Evolutionary conservation across 805 yeast genomes (phyloP), one percentile per base, ranked within the genome.

Genomic region (Sugiyamaella lignohabitans): DNA sequence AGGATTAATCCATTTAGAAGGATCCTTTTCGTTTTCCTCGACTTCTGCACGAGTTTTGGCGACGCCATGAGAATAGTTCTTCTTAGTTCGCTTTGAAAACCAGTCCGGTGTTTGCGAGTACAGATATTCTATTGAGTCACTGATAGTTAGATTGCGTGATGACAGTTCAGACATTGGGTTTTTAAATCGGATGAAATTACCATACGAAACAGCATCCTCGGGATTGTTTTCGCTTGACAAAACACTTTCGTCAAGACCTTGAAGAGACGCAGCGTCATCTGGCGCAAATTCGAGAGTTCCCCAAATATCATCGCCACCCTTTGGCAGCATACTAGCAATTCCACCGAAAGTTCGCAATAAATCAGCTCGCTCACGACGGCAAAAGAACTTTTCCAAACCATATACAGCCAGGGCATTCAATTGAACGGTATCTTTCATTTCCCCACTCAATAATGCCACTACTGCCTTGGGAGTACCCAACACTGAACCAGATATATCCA

Each of bases 401-500:
- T 86, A 87, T 53, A 91, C 87, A 0, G 98, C 98, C 51, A 91
- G 67, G 2, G 93, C 83, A 63, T 93, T 93, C 62, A 93, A 71
- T 59, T 91, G 96, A 24, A 94, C 94, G 0, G 98, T 93, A 64
- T 93, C 98, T 63, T 82, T 87, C 98, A 93, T 93, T 66, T 93
- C 98, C 14, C 98, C 98, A 14, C 96, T 86, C n/a, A 93, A 65
- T 49, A 93, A 69, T 0, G 96, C 96, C 0, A 94, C 87, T 18
- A 88, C 77, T 1, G 96, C 84, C 62, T 93, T 93, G 2, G 98
- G 98, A 0, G 98, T 88, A 2, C 98, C 98, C 45, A 93, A 69
- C 44, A 79, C 66, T n/a, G 93, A 81, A 0, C 98, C 98, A 11
- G 95, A 78, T 49, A 93, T 84, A 61, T 93, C 93, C 35, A 93